Percentiles rank a stretch among this genome's conserved stretches.
phyloP scores from a whole-genome alignment of 768 basidiomycete species.

The Coprinellus aureogranulatus region DNA sequence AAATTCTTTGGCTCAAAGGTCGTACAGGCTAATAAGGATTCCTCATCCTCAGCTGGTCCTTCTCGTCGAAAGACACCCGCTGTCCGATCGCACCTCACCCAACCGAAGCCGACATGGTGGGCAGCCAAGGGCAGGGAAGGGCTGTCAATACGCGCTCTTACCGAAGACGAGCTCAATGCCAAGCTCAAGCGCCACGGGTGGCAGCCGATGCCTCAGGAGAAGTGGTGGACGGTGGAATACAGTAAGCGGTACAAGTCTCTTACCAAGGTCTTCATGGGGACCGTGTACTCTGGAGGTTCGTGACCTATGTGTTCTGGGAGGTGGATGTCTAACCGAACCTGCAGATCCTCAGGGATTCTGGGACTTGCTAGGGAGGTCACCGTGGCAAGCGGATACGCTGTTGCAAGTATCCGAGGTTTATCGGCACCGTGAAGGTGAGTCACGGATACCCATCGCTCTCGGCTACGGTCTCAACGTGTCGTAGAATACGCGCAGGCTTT shows the following conservation, averaged over 20 bases:
- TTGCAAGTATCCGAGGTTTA: slow-evolving; percentile 84
- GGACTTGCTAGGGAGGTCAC: slow-evolving; percentile 69
- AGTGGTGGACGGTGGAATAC: slow-evolving; percentile 89
- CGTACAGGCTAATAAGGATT: slow-evolving; percentile 56
- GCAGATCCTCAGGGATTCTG: slow-evolving; percentile 78
- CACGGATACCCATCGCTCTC: no score
- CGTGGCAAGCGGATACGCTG: slow-evolving; percentile 92
- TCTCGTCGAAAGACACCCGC: slow-evolving; percentile 40
- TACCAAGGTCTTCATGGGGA: slow-evolving; percentile 76
- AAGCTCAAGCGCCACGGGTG: slow-evolving; percentile 42
- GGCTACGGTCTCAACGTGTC: background rate
- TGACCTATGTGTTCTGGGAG: slow-evolving; percentile 1
- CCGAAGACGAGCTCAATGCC: slow-evolving; percentile 48
- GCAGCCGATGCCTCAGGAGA: slow-evolving; percentile 52
- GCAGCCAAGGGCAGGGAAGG: slow-evolving; percentile 69
- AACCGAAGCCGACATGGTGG: slow-evolving; percentile 76
- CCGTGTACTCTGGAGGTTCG: slow-evolving; percentile 80
- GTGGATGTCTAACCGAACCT: background rate
- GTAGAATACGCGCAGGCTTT: slow-evolving; percentile 80
- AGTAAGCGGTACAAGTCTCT: slow-evolving; percentile 79
- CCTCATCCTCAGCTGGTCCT: slow-evolving; percentile 30
- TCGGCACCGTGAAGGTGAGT: slow-evolving; percentile 82
- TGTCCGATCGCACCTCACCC: slow-evolving; percentile 70
- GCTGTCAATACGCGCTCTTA: slow-evolving; percentile 59
- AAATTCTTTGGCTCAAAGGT: slow-evolving; percentile 94